A percentile compares a stretch with the other conserved stretches of the same genome.
Conservation (phyloP, 2,329 filamentous ascomycete species). For the Penicillium fuscoglaucum region DNA sequence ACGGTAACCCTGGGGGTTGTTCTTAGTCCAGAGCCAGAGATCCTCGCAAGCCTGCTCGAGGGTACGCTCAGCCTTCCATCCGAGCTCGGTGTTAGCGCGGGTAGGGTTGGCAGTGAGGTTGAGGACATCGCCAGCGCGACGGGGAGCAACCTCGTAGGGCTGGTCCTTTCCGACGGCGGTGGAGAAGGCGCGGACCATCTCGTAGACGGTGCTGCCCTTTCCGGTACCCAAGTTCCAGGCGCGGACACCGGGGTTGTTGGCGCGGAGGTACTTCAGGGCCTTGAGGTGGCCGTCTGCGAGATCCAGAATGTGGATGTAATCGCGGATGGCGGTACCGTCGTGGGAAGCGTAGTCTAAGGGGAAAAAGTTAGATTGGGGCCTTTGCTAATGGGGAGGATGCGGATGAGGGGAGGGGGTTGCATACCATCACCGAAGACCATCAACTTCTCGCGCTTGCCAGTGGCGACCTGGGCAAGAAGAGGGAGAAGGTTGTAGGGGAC, state of each 20-base stretch:
- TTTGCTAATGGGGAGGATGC: neutral
- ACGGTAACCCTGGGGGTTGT: slow-evolving; percentile 93
- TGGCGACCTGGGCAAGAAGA: slow-evolving; percentile 90
- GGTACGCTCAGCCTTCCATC: slow-evolving; percentile 87
- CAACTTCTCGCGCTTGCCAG: slow-evolving; percentile 90
- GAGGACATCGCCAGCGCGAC: slow-evolving; percentile 85
- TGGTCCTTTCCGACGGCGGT: slow-evolving; percentile 81
- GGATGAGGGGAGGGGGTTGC: slow-evolving; percentile 27
- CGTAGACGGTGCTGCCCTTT: slow-evolving; percentile 90
- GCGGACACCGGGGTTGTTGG: slow-evolving; percentile 72
- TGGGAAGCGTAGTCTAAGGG: slow-evolving; percentile 69
- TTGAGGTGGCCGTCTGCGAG: slow-evolving; percentile 57
- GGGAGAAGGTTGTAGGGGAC: slow-evolving; percentile 95
- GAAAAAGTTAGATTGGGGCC: neutral
- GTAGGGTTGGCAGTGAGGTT: slow-evolving; percentile 90
- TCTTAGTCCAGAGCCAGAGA: slow-evolving; percentile 94
- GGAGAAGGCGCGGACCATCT: slow-evolving; percentile 96
- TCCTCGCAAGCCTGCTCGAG: slow-evolving; percentile 93
- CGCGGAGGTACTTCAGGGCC: slow-evolving; percentile 67
- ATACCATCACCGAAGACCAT: slow-evolving; percentile 90
- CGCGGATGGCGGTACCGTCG: slow-evolving; percentile 57
- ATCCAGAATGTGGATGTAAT: slow-evolving; percentile 68
- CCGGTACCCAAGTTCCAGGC: slow-evolving; percentile 97
- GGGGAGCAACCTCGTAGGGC: slow-evolving; percentile 78
- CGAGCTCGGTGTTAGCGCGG: slow-evolving; percentile 82